Evolutionary conservation across 1,284 basidiomycete species (phyloP), one percentile per base, ranked within the genome.

Genomic region (Puccinia novopanici): DNA sequence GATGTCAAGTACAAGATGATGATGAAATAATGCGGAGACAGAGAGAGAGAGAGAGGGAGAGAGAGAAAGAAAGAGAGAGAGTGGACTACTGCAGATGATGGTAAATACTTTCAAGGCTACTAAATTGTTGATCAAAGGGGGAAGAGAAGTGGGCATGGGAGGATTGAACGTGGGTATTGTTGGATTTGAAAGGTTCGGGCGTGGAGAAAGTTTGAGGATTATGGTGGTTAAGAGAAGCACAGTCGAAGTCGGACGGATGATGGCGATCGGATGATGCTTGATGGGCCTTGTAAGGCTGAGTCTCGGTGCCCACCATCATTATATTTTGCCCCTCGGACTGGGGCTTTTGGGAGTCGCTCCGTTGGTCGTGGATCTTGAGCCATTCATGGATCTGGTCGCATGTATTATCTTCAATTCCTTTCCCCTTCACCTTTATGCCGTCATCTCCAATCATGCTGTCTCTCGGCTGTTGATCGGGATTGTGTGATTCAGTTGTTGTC

Each of bases 361-460:
- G 34, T 63, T 63, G 61, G 37, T 63, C 37, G 61, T 63, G 61
- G 17, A 63, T 63, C 37, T 63, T 63, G 61, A 63, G 40, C 61
- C 61, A 63, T 42, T 63, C 30, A 12, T 63, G 61, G 61, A 63
- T 63, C 37, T 63, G 61, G 61, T 63, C 61, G 37, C 37, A 40
- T 0, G 61, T 6, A 15, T 15, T 42, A 5, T 63, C 61, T n/a
- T 50, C 27, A 15, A 4, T 70, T 9, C 37, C 37, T 40, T 63
- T 34, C 9, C 61, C 37, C 12, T 42, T 40, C 2, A 63, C 19
- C 8, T 63, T 63, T 34, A 40, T 1, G 4, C n/a, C 30, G 42
- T 63, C 61, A 5, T 59, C 57, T 34, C 52, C 52, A 10, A 17
- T 10, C 19, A 30, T 24, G n/a, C 4, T 34, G 37, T 12, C 22